Base-by-base conservation (phyloP, 192 early-diverging fungal species). In the Backusella sp. region DNA sequence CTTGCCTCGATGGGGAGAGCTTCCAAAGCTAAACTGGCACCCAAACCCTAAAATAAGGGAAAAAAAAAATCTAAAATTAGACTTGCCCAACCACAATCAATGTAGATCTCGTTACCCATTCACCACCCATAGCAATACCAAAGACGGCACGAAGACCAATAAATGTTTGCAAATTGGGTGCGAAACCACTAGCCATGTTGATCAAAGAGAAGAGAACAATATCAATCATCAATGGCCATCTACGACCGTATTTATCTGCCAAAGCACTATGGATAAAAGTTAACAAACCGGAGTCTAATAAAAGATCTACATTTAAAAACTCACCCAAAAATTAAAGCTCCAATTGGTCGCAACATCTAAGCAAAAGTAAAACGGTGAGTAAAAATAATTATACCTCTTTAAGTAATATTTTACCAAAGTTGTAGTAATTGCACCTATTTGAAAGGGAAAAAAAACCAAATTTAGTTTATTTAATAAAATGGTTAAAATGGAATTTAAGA, bases 21-120 rank as follows among this genome's bases (percentile, higher is more conserved):
- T 82, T 94, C 93, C 88, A 94, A 86, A 1, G 93, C 90, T 68
- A 94, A 79, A 77, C 88, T 85, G 37, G 90, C 89, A 17, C 90
- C 89, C 23, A 94, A 86, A 17, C 92, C 93, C 93, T 92, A 91
- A 37, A 88, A 86, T 41, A 68, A 9, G 37, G 37, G 19, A 68
- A 66, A 74, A 32, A 73, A 67, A 73, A 67, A 41, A 66, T 28
- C 66, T 15, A 66, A 74, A 19, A 74, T 28, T 15, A 66, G 7
- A 73, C 17, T 28, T 17, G n/a, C 17, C 36, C 70, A 71, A 71
- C 30, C 28, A 44, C 37, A 21, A 28, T 14, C 56, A 28, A 62
- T 28, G 9, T 12, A 62, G 66, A 59, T 62, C 35, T 68, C 35
- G 19, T 71, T 77, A 77, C 76, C 77, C 77, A 78, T 78, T 78